These are phyloP conservation scores for Batkoa obscura DNA, from an alignment of 371 early-diverging fungal genomes.

Conservation along the genomic window DNA sequence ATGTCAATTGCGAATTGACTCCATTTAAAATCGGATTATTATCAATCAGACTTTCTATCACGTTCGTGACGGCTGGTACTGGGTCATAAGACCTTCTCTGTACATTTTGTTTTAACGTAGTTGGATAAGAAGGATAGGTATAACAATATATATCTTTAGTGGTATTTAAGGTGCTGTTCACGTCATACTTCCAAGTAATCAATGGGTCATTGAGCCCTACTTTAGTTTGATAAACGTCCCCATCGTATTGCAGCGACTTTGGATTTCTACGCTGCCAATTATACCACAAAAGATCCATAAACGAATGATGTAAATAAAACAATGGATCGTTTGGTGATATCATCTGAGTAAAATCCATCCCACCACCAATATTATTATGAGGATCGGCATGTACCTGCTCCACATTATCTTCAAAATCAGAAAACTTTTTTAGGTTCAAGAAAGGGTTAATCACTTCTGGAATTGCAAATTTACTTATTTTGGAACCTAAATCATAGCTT, in stretches of 20 bases:
- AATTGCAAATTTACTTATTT: too few relatives aligned
- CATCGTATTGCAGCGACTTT: background rate
- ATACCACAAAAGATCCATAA: conserved; percentile 11
- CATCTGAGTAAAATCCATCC: conserved; percentile 19
- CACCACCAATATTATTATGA: conserved; percentile 18
- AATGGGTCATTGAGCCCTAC: background rate
- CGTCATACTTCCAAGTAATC: background rate
- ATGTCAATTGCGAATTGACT: background rate
- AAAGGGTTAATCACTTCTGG: too few relatives aligned
- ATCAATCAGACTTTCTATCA: background rate
- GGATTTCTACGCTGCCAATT: background rate
- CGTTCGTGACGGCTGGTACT: background rate
- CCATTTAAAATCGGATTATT: background rate
- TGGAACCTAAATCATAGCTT: too few relatives aligned
- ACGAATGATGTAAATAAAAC: conserved; percentile 34
- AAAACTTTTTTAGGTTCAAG: conserved; percentile 8
- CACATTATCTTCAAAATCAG: conserved; percentile 13
- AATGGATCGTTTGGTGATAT: conserved; percentile 27
- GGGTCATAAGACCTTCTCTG: background rate
- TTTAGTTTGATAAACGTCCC: background rate
- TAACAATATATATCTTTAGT: background rate
- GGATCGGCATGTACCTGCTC: conserved; percentile 22
- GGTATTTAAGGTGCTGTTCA: background rate
- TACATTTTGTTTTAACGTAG: background rate
- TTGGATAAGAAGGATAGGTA: background rate